Base-by-base conservation (phyloP, 768 basidiomycete genomes). In the Clavaria fumosa region DNA sequence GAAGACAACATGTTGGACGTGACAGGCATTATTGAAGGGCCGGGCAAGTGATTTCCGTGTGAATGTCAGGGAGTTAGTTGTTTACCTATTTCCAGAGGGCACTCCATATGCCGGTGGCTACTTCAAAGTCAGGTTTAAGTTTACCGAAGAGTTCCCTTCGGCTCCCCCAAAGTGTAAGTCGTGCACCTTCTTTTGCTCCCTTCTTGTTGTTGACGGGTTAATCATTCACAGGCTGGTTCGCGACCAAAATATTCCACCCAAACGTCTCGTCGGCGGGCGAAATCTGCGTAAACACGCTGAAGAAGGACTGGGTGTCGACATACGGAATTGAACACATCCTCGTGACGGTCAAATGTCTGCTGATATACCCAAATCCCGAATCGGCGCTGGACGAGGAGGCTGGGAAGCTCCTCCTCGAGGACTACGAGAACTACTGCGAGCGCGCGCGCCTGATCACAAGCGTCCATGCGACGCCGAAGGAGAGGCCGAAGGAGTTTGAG, bases 281-380 rank as follows among this genome's bases (percentile, higher is more conserved):
- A 58, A 96, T 96, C 47, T 96, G 90, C 54, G 90, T 96, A 10
- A 93, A 91, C 61, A 96, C 90, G 5, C 62, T 96, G 18, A 96
- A 95, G 69, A 93, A 95, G 56, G 89, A 93, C 50, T 96, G 91
- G 91, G 82, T 89, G 54, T 70, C 83, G 17, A 71, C 77, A 9
- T 91, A 86, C 49, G 91, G 91, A 34, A 88, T 97, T 21, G 73
- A 66, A 10, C 86, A 91, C 54, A 93, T 93, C 42, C 69, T 93
- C 11, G 78, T 88, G 41, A 91, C 88, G 20, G 78, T 96, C 46
- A 91, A 90, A 55, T 95, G 91, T 52, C 73, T 97, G 32, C 70
- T 97, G 44, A 96, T 97, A 46, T 90, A 90, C 52, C 91, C 91
- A 21, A 95, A 95, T 53, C 88, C 93, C 22, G 91, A 96, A 56